Evolutionary conservation across 139 green algal genomes (phyloP), one percentile per base, ranked within the genome.

Genomic region (Coelastrella sp.): DNA sequence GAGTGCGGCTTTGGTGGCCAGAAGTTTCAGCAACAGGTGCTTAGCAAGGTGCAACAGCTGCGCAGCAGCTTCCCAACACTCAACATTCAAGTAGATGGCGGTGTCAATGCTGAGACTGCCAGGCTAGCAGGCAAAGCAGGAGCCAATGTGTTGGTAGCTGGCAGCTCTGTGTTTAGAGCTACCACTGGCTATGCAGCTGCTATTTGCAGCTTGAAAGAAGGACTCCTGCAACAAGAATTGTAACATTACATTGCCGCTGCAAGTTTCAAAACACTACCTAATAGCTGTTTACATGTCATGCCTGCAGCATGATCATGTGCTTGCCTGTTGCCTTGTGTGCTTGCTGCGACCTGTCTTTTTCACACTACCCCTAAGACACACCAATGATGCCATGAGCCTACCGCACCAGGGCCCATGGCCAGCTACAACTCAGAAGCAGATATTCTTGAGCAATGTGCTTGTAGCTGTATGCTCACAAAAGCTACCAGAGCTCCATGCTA

Each of bases 1-100:
- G 81, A 92, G 63, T 92, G 95, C 27, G 96, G 96, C 6, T 98
- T 98, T 91, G 96, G 96, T 7, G 96, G 96, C 3, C 96, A 98
- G 88, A 88, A 90, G 69, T 97, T 98, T 86, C 90, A 89, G 72
- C 66, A 62, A 4, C 75, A 69, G 2, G 91, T 96, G 68, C 86
- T 95, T 84, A 67, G 83, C 41, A 98, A 96, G 86, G 92, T 74
- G 11, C 48, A 53, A 35, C 34, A 45, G 45, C 86, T 98, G 68
- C 76, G 95, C 15, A 48, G 80, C 2, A 71, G 86, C 4, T 95
- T 89, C 69, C 90, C 93, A 0, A 11, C 48, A 5, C 67, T 98
- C 7, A 85, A 94, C 85, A 96, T 98, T 21, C 86, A 97, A 88
- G 93, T 94, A 67, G 95, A 98, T 63, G 95, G 95, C 11, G 95